phyloP scores from a whole-genome alignment of 371 early-diverging fungal genomes.

The Zopfochytrium polystomum region DNA sequence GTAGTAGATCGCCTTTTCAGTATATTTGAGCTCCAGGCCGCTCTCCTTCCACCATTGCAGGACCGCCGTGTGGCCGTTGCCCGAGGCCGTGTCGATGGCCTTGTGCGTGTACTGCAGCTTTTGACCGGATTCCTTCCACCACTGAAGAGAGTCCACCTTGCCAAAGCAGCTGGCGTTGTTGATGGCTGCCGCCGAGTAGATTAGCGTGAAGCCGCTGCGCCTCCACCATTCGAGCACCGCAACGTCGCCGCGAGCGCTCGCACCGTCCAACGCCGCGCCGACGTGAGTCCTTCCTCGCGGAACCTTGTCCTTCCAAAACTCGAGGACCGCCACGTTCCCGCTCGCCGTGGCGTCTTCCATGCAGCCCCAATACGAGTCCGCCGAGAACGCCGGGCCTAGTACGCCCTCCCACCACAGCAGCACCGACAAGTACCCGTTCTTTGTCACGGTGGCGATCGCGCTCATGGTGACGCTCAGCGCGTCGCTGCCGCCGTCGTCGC shows the following conservation, averaged over 20 bases:
- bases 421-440: too few species aligned
- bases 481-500: too few species aligned
- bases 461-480: too few species aligned
- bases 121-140: slow-evolving; percentile 5
- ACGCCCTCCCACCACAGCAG: too few species aligned
- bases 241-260: not conserved
- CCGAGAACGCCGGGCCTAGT: too few species aligned
- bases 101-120: not conserved
- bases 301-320: slow-evolving; percentile 8
- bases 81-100: slow-evolving; percentile 8
- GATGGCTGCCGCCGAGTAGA: slow-evolving; percentile 7
- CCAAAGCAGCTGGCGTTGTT: slow-evolving; percentile 6
- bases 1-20: slow-evolving; percentile 7
- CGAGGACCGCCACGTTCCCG: too few species aligned
- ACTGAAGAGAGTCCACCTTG: not conserved
- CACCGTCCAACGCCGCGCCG: not conserved
- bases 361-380: too few species aligned
- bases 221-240: slow-evolving; percentile 15
- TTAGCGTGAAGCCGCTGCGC: too few species aligned
- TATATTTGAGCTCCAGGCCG: not conserved
- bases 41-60: slow-evolving; percentile 12
- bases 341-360: slow-evolving; percentile 13
- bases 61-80: slow-evolving; percentile 5
- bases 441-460: too few species aligned
- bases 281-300: not conserved